Base-by-base conservation (phyloP, 2,329 filamentous ascomycete genomes). In the Xylariaceae sp. region DNA sequence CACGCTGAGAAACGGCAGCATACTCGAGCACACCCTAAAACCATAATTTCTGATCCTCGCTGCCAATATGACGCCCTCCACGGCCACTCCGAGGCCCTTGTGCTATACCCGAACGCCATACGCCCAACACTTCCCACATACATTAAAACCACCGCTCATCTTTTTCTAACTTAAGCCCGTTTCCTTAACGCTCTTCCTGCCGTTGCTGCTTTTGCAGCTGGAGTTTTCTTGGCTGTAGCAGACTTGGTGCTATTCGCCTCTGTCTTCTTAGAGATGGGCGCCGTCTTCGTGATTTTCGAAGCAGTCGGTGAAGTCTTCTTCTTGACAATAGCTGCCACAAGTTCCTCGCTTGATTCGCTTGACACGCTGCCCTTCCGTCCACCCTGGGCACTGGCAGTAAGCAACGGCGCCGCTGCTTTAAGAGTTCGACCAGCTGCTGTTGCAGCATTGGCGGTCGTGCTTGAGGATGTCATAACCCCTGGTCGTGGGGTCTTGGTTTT, bases 341-440 rank as follows among this genome's bases (percentile, higher is more conserved):
- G 89, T 4, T 75, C 78, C 57, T 87, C 83, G 66, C 85, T 88
- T 13, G 82, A 78, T 68, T 85, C 85, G 70, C 86, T 88, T 58
- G 77, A 78, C 65, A 76, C 80, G 67, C 87, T 89, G 68, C 76
- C 73, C 70, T 83, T 79, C 62, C 80, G 78, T 57, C 75, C 76
- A 42, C 76, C 79, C 60, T 80, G 78, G 39, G 80, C 81, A 17
- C 75, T 62, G 2, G 67, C 74, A 30, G 75, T 74, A 53, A 74
- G 67, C n/a, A 74, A 65, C n/a, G 74, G 69, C 39, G 74, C 68
- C 17, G 77, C 70, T 35, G 76, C 70, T 44, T 75, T 72, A 8
- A 74, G 70, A 18, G 73, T 68, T 17, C 61, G 70, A 47, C 58
- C 53, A 1, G 73, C 67, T 6, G 74, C 64, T 9, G 74, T 71